Evolutionary conservation across 140 eudicot genomes (phyloP).

Genomic region (Flaveria floridana): DNA sequence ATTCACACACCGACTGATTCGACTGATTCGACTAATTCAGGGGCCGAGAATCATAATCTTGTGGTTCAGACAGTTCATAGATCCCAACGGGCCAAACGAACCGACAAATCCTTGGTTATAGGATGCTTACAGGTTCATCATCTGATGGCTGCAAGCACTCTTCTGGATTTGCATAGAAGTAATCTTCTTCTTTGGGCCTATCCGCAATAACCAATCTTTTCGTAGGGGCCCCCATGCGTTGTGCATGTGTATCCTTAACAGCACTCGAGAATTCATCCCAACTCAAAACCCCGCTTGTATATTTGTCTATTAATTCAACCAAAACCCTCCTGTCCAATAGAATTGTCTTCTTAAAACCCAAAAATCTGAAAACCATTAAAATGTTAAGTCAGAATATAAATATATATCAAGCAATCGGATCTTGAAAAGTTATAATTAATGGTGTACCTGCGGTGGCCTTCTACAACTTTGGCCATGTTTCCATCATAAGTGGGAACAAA

Average conservation of each 20-base stretch:
- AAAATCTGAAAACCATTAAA: constrained; percentile 47
- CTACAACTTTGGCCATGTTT: constrained; percentile 97
- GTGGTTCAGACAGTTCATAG: constrained; percentile 8
- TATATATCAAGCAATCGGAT: not conserved
- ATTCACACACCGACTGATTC: constrained; percentile 8
- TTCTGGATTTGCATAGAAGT: constrained; percentile 82
- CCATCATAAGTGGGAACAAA: constrained; percentile 96
- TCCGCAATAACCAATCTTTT: constrained; percentile 79
- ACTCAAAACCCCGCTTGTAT: constrained; percentile 50
- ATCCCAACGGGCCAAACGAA: constrained; percentile 13
- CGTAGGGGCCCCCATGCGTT: constrained; percentile 75
- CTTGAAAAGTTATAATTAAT: not conserved
- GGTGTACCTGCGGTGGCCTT: constrained; percentile 90
- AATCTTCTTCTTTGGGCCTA: constrained; percentile 92
- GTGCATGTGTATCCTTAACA: constrained; percentile 67
- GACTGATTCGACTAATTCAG: constrained; percentile 19
- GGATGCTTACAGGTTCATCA: constrained; percentile 48
- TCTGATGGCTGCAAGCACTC: constrained; percentile 70
- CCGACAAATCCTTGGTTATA: constrained; percentile 8
- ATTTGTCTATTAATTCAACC: constrained; percentile 81
- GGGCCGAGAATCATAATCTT: constrained; percentile 26
- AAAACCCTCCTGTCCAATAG: constrained; percentile 65
- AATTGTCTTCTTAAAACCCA: constrained; percentile 86
- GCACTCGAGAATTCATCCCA: constrained; percentile 85
- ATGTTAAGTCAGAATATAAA: not conserved